A percentile compares a stretch with the other conserved stretches of the same genome.
These are phyloP conservation scores for Nothophaeocryptopus gaeumannii DNA, from an alignment of 2,329 filamentous ascomycete genomes.

Conservation along the genomic window DNA sequence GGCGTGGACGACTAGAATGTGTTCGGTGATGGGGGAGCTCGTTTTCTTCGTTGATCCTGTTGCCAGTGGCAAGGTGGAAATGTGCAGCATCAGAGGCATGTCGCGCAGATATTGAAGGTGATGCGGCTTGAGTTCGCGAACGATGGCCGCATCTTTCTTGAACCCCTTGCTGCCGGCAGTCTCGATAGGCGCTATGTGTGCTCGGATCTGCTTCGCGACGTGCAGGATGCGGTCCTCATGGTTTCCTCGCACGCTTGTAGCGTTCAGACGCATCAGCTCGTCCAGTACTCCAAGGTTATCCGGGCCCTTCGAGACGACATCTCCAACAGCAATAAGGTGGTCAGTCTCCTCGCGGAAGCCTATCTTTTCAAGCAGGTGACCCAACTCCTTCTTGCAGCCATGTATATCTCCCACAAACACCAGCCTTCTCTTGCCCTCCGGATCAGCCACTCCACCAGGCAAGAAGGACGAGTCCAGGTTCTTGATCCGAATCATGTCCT, in stretches of 20 bases:
- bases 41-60: conserved; percentile 12
- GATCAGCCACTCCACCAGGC: conserved; percentile 34
- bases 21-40: conserved; percentile 59
- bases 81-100: conserved; percentile 38
- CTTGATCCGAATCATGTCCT: conserved; percentile 50
- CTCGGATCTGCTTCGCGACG: conserved; percentile 21
- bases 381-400: conserved; percentile 69
- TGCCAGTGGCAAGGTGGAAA: conserved; percentile 32
- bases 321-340: conserved; percentile 73
- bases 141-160: conserved; percentile 28
- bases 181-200: conserved; percentile 4
- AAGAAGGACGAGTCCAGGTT: conserved; percentile 44
- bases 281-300: conserved; percentile 76
- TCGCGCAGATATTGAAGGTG: conserved; percentile 35
- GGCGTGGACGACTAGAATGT: conserved; percentile 74
- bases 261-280: conserved; percentile 68
- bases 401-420: conserved; percentile 90
- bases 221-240: conserved; percentile 86
- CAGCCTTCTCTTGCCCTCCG: conserved; percentile 55
- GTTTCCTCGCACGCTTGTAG: conserved; percentile 84
- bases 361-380: conserved; percentile 63
- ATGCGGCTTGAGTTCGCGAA: conserved; percentile 28
- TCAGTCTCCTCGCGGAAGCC: conserved; percentile 63
- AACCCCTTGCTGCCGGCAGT: conserved; percentile 23
- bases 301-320: conserved; percentile 83